Base-by-base conservation (phyloP, 148 eudicot genomes). In the Cornus kousa region DNA sequence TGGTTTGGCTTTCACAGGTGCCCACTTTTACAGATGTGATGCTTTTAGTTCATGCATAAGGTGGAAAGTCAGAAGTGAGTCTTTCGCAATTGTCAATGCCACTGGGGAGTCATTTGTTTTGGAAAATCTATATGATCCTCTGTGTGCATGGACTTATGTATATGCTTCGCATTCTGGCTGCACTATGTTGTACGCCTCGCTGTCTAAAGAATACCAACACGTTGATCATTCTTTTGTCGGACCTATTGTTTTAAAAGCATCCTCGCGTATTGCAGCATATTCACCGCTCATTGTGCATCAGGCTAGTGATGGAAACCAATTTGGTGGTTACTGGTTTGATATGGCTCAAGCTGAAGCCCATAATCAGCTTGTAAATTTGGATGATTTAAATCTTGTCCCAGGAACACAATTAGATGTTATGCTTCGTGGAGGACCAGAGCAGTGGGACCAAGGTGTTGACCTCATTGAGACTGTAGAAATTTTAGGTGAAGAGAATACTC, bases 281-380 rank as follows among this genome's bases (percentile, higher is more conserved):
- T 67, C 68, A 80, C 93, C 95, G 28, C 93, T 92, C 71, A 73
- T 76, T 60, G 74, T 90, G 83, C 85, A 75, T 81, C 97, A 92
- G 85, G 92, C 80, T 62, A 87, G 95, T 84, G 95, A 94, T 80
- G 98, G 97, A 68, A 94, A 92, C 83, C 91, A 87, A 72, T 91
- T 80, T 91, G 98, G 98, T 84, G 98, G 98, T 66, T 92, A 91
- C 82, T 91, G 92, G 92, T 87, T 91, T 79, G 85, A 90, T 87
- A 82, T 84, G 82, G 85, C 81, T 74, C 82, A 87, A 76, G 80
- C 73, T 78, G 87, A 81, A 84, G 69, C 77, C 4, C 67, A 48
- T 70, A 77, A 85, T 70, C 72, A 83, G 79, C 77, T 85, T 37
- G 84, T 84, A 67, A n/a, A 74, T 76, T 80, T 94, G 85, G 87